Conservation (phyloP, 306 rosid genomes). For the Pyrus pyrifolia region DNA sequence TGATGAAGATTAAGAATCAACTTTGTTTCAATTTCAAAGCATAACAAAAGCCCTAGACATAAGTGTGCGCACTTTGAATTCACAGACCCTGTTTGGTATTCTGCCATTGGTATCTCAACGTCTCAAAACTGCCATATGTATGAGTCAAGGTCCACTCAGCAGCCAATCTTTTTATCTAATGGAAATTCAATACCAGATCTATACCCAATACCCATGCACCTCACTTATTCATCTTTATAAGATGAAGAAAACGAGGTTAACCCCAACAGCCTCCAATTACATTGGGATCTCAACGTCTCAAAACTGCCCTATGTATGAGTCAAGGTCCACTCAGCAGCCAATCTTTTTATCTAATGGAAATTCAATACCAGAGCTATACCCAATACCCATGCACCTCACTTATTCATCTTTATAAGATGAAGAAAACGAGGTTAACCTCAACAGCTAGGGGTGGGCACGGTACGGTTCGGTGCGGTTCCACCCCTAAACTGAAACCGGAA, state of each 20-base stretch:
- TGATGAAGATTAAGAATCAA: slow-evolving; percentile 8
- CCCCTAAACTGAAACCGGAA: no score
- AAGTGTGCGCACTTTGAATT: background rate
- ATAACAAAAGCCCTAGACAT: slow-evolving; percentile 3
- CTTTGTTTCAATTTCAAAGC: slow-evolving; percentile 1
- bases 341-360: background rate
- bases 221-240: background rate
- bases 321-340: slow-evolving; percentile 3
- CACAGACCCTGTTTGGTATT: slow-evolving; percentile 1
- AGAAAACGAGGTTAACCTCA: background rate
- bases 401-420: background rate
- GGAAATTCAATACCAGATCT: background rate
- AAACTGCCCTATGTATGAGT: slow-evolving; percentile 21
- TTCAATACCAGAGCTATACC: background rate
- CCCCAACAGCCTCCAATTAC: background rate
- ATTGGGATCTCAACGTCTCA: slow-evolving; percentile 25
- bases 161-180: background rate
- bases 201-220: background rate
- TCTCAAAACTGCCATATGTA: slow-evolving; percentile 27
- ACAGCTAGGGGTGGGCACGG: no score
- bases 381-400: background rate
- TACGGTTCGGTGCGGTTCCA: no score
- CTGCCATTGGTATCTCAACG: slow-evolving; percentile 22
- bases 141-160: background rate
- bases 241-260: background rate